Evolutionary conservation across 768 basidiomycete species (phyloP).

Genomic region (Lanmaoa pseudosensibilis): DNA sequence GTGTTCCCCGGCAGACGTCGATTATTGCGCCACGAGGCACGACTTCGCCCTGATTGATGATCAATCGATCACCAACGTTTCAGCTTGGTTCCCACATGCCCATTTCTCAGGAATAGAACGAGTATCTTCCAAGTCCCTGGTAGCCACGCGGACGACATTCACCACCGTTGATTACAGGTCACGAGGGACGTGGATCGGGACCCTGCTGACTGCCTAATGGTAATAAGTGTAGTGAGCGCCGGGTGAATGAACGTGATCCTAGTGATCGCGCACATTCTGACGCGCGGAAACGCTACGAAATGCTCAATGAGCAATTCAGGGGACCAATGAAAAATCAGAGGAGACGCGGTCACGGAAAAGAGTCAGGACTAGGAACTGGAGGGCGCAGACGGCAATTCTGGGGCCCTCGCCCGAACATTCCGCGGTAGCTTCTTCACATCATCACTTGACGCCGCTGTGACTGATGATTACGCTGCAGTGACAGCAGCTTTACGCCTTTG

Average conservation of each 20-base stretch:
- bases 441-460: neutral
- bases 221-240: neutral
- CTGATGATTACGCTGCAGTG: neutral
- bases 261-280: neutral
- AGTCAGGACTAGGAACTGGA: neutral
- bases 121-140: neutral
- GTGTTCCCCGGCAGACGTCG: too few species aligned
- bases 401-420: too few species aligned
- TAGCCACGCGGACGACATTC: neutral
- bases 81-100: neutral
- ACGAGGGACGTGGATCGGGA: neutral
- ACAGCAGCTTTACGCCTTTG: neutral
- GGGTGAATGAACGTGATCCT: neutral
- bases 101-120: neutral
- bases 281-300: neutral
- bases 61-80: neutral
- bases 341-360: neutral
- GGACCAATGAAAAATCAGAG: neutral
- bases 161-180: neutral
- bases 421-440: neutral
- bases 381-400: neutral
- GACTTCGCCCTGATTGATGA: too few species aligned
- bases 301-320: too few species aligned
- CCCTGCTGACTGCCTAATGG: neutral
- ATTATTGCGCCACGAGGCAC: too few species aligned